Percentiles rank a stretch among this genome's conserved stretches.
These are phyloP conservation scores for Leccinum barrowsii DNA, from an alignment of 768 basidiomycete genomes.

Conservation along the genomic window DNA sequence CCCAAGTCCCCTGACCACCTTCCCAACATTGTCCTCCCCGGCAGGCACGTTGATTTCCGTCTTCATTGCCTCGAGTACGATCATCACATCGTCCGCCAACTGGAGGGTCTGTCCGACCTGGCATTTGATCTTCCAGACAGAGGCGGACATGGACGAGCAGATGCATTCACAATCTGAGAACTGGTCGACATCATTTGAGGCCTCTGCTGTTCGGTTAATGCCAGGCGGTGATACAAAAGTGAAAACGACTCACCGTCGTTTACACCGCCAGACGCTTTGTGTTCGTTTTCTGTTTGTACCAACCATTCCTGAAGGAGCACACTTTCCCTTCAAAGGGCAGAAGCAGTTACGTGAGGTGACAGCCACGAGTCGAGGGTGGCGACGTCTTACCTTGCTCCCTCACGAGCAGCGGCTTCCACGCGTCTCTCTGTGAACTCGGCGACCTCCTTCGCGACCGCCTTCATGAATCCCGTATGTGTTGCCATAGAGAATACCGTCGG, in stretches of 20 bases:
- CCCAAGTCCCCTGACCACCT: conserved; percentile 37
- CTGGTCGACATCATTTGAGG: conserved; percentile 2
- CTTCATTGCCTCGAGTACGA: conserved; percentile 66
- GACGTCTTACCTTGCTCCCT: conserved; percentile 39
- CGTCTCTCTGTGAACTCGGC: conserved; percentile 41
- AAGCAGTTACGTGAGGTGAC: background rate
- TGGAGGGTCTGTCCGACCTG: conserved; percentile 40
- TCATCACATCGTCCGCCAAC: conserved; percentile 40
- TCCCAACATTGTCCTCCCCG: conserved; percentile 44
- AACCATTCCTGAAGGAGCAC: conserved; percentile 45
- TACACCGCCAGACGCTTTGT: background rate
- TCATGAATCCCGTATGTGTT: conserved; percentile 42
- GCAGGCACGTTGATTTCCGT: conserved; percentile 52
- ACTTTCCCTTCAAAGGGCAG: conserved; percentile 34
- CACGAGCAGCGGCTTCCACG: conserved; percentile 30
- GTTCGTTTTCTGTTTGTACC: conserved; percentile 19
- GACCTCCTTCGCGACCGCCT: conserved; percentile 41
- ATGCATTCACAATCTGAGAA: conserved; percentile 6
- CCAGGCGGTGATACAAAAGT: background rate
- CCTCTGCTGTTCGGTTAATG: background rate
- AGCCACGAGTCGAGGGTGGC: background rate
- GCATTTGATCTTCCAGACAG: conserved; percentile 50
- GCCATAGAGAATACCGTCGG: conserved; percentile 50
- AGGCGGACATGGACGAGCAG: conserved; percentile 41
- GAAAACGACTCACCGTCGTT: conserved; percentile 5